phyloP scores from a whole-genome alignment of 306 rosid species.

The Glycine tomentella region DNA sequence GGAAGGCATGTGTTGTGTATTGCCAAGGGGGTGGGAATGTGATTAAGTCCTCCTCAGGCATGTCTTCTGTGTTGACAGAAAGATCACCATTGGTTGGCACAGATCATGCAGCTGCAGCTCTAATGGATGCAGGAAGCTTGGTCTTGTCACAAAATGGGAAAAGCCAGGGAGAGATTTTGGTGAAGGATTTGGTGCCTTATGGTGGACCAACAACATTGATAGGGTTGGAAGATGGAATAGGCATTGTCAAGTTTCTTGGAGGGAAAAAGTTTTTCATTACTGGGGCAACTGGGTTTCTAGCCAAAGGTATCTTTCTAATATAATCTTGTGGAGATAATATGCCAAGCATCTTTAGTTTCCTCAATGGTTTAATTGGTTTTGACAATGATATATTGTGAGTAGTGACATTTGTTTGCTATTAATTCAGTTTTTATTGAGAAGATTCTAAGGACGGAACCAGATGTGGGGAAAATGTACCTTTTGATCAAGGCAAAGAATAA shows the following conservation, averaged over 20 bases:
- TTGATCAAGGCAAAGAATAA: slow-evolving; percentile 88
- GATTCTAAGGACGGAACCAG: slow-evolving; percentile 85
- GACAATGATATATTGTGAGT: not conserved
- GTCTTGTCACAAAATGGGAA: slow-evolving; percentile 66
- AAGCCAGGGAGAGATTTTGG: slow-evolving; percentile 55
- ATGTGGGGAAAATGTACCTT: slow-evolving; percentile 85
- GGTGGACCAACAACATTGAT: slow-evolving; percentile 53
- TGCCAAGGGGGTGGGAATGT: slow-evolving; percentile 71
- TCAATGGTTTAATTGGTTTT: slow-evolving; percentile 10
- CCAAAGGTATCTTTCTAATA: slow-evolving; percentile 62
- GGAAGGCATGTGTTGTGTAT: slow-evolving; percentile 44
- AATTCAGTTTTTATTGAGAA: slow-evolving; percentile 89
- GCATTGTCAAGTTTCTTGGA: slow-evolving; percentile 79
- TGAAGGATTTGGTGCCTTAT: slow-evolving; percentile 73
- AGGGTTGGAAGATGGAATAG: slow-evolving; percentile 76
- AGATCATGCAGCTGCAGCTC: slow-evolving; percentile 52
- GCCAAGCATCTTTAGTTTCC: not conserved
- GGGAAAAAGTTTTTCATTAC: slow-evolving; percentile 85
- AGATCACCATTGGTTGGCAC: slow-evolving; percentile 54
- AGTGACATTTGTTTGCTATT: slow-evolving; percentile 24
- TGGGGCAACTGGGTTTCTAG: slow-evolving; percentile 95
- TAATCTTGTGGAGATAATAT: not conserved
- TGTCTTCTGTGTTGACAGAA: slow-evolving; percentile 59
- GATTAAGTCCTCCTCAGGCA: slow-evolving; percentile 56
- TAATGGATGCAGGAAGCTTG: slow-evolving; percentile 75